phyloP scores from a whole-genome alignment of 1,284 basidiomycete species.

The Rhodofomes roseus region DNA sequence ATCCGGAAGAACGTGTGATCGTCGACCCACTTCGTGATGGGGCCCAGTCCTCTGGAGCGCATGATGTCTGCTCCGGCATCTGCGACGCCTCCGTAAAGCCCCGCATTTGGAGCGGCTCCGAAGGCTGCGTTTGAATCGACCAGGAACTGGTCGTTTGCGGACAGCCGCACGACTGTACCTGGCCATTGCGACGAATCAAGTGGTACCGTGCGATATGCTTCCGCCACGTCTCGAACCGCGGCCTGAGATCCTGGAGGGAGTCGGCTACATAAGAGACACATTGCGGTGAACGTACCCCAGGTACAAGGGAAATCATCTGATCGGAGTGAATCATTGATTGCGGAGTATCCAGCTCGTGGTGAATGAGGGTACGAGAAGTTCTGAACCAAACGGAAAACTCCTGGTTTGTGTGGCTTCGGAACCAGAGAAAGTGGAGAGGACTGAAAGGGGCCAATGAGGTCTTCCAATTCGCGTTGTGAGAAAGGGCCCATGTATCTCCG shows the following conservation, averaged over 20 bases:
- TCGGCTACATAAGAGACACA: background rate
- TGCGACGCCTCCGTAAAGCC: background rate
- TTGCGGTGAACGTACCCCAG: background rate
- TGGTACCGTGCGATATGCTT: background rate
- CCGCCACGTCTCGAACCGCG: background rate
- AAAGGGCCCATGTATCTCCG: background rate
- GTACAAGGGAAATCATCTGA: background rate
- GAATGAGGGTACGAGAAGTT: background rate
- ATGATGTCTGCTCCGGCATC: background rate
- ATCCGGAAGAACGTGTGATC: background rate
- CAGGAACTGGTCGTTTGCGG: background rate
- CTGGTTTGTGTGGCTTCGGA: background rate
- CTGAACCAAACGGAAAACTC: background rate
- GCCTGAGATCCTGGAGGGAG: background rate
- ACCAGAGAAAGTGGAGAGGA: background rate
- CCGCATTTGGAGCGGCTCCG: background rate
- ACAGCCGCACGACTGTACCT: background rate
- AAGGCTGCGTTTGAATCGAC: background rate
- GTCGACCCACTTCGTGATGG: background rate
- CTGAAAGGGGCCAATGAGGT: background rate
- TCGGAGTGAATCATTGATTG: background rate
- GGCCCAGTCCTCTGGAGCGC: background rate
- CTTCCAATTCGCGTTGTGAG: background rate
- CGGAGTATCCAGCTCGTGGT: background rate
- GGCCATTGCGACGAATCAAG: background rate